Conservation (phyloP, 225 moss, liverwort and hornwort genomes). For the Lunularia cruciata region DNA sequence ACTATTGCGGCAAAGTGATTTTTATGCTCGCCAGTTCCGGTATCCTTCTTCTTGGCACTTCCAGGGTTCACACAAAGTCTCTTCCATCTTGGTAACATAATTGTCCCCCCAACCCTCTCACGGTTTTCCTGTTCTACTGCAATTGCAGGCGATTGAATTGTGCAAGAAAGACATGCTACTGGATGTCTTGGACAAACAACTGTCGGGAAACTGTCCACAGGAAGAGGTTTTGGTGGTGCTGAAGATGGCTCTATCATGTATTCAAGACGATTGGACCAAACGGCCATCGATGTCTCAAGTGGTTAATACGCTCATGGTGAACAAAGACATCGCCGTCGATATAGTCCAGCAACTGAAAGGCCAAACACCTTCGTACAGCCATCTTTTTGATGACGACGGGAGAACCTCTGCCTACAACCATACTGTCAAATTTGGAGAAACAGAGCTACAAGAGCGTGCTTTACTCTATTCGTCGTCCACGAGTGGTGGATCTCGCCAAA, state of each 20-base stretch:
- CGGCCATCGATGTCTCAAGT: constrained; percentile 52
- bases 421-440: too few species aligned
- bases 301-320: constrained; percentile 40
- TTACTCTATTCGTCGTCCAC: too few species aligned
- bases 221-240: constrained; percentile 27
- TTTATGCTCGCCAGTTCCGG: too few species aligned
- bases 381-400: background rate
- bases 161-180: constrained; percentile 35
- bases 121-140: too few species aligned
- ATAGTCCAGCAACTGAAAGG: background rate
- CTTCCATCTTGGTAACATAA: too few species aligned
- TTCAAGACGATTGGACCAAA: constrained; percentile 24
- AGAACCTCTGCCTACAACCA: too few species aligned
- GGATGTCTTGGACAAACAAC: constrained; percentile 36
- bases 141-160: constrained; percentile 54
- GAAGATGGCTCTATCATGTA: constrained; percentile 50
- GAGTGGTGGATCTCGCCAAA: too few species aligned
- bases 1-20: too few species aligned
- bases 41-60: too few species aligned
- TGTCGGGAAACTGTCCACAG: constrained; percentile 24
- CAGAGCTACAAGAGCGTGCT: too few species aligned
- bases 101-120: too few species aligned
- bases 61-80: too few species aligned
- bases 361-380: background rate
- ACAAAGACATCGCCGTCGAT: background rate